phyloP scores from a whole-genome alignment of 306 rosid species.

The Vigna trinervia region DNA sequence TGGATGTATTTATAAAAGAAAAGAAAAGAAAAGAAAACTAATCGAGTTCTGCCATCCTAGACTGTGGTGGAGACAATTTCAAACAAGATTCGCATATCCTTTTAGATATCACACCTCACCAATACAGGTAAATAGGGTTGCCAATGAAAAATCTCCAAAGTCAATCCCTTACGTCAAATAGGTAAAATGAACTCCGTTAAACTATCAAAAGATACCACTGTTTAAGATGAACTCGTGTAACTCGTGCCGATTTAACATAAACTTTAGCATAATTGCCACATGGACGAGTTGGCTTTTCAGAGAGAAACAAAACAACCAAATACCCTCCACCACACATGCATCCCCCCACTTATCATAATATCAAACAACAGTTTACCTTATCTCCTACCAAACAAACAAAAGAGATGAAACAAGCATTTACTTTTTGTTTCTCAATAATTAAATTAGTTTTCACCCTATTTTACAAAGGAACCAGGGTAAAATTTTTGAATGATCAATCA shows the following conservation, averaged over 20 bases:
- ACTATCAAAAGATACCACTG: neutral
- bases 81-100: neutral
- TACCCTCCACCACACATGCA: conserved; percentile 36
- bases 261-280: neutral
- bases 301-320: conserved; percentile 23
- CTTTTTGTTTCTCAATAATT: neutral
- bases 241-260: conserved; percentile 8
- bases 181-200: neutral
- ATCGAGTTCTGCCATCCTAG: neutral
- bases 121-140: neutral
- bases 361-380: conserved; percentile 22
- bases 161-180: neutral
- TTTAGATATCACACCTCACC: neutral
- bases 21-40: neutral
- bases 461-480: neutral
- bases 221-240: neutral
- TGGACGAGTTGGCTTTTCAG: conserved; percentile 4
- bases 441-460: neutral
- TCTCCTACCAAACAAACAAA: neutral
- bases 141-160: neutral
- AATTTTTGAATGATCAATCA: neutral
- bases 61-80: neutral
- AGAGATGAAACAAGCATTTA: neutral
- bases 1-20: neutral
- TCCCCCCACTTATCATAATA: conserved; percentile 13